Percentiles rank a stretch among this genome's conserved stretches.
Conservation (phyloP, 140 eudicot genomes). For the Anethum foeniculum region DNA sequence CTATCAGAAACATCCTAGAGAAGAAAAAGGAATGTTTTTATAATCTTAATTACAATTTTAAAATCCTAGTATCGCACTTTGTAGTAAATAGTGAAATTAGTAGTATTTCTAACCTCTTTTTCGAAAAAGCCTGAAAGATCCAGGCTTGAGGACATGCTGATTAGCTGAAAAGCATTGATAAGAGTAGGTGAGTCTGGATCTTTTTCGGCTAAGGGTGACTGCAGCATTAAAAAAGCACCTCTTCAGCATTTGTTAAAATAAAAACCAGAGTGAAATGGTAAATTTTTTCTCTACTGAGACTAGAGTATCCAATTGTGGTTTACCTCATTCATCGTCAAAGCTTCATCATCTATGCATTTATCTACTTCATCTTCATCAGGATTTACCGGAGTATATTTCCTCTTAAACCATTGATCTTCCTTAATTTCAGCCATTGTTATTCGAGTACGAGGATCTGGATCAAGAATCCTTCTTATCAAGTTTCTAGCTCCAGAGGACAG, state of each 20-base stretch:
- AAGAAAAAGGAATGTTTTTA: background rate
- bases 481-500: constrained; percentile 66
- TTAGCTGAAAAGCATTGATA: constrained; percentile 86
- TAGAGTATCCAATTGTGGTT: constrained; percentile 20
- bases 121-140: constrained; percentile 98
- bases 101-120: constrained; percentile 52
- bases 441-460: constrained; percentile 75
- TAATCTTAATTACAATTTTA: background rate
- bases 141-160: constrained; percentile 88
- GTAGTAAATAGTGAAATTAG: background rate
- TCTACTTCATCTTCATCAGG: constrained; percentile 53
- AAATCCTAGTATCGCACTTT: background rate
- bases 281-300: no score
- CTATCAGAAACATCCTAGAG: constrained; percentile 85
- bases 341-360: constrained; percentile 45
- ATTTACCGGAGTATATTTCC: constrained; percentile 50
- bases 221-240: constrained; percentile 15
- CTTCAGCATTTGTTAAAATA: background rate
- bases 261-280: background rate
- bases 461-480: constrained; percentile 72
- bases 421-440: constrained; percentile 73
- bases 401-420: constrained; percentile 70
- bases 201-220: constrained; percentile 43
- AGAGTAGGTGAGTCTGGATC: constrained; percentile 54
- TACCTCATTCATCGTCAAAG: constrained; percentile 40